Percentiles rank a stretch among this genome's conserved stretches.
Evolutionary conservation across 169 alveolate genomes (phyloP).

Genomic region (Eimeria brunetti): DNA sequence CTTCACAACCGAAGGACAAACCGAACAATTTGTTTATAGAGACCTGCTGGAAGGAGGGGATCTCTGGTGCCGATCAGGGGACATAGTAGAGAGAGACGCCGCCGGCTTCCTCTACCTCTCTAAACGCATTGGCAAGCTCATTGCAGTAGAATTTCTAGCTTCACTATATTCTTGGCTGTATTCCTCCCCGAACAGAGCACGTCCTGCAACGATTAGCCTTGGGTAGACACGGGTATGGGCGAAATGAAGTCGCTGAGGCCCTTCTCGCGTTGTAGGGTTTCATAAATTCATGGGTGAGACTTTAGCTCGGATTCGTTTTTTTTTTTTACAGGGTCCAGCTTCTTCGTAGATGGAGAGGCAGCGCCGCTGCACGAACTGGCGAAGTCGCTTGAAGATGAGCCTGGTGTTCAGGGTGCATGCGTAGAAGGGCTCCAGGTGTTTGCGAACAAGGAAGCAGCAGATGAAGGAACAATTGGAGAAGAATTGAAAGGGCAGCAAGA

Average conservation of each 20-base stretch:
- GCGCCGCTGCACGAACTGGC: conserved; percentile 51
- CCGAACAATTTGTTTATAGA: conserved; percentile 33
- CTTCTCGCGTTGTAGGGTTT: background rate
- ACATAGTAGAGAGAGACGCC: conserved; percentile 41
- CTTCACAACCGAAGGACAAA: conserved; percentile 31
- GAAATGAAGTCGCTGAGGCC: background rate
- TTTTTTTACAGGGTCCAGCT: conserved; percentile 37
- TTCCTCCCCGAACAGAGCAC: background rate
- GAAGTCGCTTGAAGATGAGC: background rate
- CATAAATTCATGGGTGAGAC: background rate
- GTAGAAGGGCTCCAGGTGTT: conserved; percentile 54
- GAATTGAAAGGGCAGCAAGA: background rate
- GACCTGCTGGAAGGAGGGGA: conserved; percentile 42
- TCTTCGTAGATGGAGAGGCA: conserved; percentile 34
- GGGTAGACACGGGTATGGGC: background rate
- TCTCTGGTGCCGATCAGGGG: conserved; percentile 66
- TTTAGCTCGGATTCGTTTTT: background rate
- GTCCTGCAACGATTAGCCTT: background rate
- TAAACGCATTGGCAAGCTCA: conserved; percentile 24
- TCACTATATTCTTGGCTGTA: background rate
- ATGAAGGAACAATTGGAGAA: background rate
- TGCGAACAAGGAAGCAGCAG: background rate
- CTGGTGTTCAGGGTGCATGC: conserved; percentile 50
- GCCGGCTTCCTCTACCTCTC: conserved; percentile 61
- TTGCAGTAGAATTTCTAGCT: background rate